Base-by-base conservation (phyloP, 169 alveolate genomes). In the Amoebophrya sp. region DNA sequence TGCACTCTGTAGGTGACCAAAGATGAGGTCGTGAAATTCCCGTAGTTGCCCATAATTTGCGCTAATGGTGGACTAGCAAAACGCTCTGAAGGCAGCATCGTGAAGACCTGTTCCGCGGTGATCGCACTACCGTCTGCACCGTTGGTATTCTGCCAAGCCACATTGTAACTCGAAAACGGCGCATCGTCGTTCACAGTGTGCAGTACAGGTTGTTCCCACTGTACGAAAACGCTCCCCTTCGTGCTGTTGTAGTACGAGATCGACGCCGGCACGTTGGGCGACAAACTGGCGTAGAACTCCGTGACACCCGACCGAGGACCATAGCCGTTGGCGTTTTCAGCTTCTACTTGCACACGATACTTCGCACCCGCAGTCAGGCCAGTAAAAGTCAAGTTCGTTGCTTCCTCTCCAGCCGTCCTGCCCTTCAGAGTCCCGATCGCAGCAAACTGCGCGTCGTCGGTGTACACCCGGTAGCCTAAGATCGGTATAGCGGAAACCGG, bases 261-360 rank as follows among this genome's bases (percentile, higher is more conserved):
- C 83, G 83, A 65, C 10, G 2, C 26, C 83, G 83, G 83, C 33
- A 18, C 83, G 36, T 18, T 29, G 39, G 83, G 83, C 38, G 83
- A 65, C 83, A 65, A 36, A 6, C 38, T 26, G 39, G 83, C 83
- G 83, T 65, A 65, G 83, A 65, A 65, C 83, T 6, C 36, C 36
- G 36, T 65, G 26, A 65, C 83, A 36, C 83, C 83, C 38, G 83
- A 65, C 33, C 12, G 33, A 1, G 2, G 33, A 1, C 92, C 92
- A 12, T 78, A 90, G 40, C 92, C 92, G n/a, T 90, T 90, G 41
- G n/a, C 29, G 92, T 38, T 90, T 10, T 41, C 33, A 40, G 92
- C 92, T 12, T 65, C 83, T 26, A 90, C 78, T 65, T 90, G 53
- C 53, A 90, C 34, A 2, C 92, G 92, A 78, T 90, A 90, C 41